Conservation (phyloP, 768 basidiomycete genomes). For the Russula ochroleuca region DNA sequence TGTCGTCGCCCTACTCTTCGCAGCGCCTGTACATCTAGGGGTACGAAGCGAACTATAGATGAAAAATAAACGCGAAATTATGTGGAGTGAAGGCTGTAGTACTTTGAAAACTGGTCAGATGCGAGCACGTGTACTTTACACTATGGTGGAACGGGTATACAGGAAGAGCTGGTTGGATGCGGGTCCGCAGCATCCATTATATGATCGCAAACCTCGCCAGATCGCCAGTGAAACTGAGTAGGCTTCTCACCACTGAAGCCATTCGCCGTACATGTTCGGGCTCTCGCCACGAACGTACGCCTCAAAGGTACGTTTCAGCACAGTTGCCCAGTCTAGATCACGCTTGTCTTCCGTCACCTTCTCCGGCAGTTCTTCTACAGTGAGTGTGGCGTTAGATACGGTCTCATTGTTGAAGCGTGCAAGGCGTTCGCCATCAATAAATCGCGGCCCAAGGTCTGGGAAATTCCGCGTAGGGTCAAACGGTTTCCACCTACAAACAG, state of each 20-base stretch:
- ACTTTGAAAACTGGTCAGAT: constrained; percentile 24
- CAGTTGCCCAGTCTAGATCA: constrained; percentile 89
- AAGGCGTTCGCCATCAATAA: constrained; percentile 71
- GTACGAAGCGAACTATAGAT: constrained; percentile 18
- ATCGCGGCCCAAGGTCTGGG: constrained; percentile 85
- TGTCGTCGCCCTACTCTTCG: constrained; percentile 11
- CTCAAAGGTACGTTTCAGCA: constrained; percentile 94
- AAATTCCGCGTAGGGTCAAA: constrained; percentile 92
- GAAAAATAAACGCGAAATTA: constrained; percentile 21
- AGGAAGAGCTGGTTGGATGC: constrained; percentile 7
- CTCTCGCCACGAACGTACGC: constrained; percentile 84
- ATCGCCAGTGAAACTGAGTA: neutral
- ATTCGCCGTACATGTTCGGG: constrained; percentile 96
- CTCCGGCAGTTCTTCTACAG: constrained; percentile 37
- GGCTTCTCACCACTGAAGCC: constrained; percentile 43
- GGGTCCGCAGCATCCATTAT: constrained; percentile 7
- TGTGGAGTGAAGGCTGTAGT: constrained; percentile 17
- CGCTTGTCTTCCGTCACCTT: constrained; percentile 60
- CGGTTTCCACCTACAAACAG: constrained; percentile 77
- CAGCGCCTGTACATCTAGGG: constrained; percentile 14
- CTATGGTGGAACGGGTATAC: constrained; percentile 24
- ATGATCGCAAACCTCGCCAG: constrained; percentile 12
- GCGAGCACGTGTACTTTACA: constrained; percentile 27
- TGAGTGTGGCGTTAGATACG: constrained; percentile 19
- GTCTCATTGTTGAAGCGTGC: constrained; percentile 42